Conservation (phyloP, 495 filamentous ascomycete species). For the Neurospora sp. region DNA sequence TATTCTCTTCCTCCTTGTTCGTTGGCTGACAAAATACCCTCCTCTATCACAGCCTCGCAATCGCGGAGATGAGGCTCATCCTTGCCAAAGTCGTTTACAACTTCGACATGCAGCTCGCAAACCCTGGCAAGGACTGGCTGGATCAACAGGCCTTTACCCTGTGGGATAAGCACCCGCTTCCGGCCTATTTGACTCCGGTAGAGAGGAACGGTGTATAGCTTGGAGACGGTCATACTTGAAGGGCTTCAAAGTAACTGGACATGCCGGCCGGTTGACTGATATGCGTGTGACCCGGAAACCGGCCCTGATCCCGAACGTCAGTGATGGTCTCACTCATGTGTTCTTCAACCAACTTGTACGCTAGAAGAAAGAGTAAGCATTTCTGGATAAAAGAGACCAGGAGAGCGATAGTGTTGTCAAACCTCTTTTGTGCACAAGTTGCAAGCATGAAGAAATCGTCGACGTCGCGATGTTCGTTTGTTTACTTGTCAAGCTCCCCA, state of each 20-base stretch:
- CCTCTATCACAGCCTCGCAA: slow-evolving; percentile 1
- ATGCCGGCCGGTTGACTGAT: background rate
- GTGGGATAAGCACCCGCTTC: background rate
- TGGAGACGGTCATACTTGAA: background rate
- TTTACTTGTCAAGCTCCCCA: background rate
- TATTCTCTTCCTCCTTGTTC: background rate
- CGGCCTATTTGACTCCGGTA: background rate
- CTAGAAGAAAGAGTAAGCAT: background rate
- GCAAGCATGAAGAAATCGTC: too few relatives aligned
- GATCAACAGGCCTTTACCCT: background rate
- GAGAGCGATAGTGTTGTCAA: too few relatives aligned
- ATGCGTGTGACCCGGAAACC: background rate
- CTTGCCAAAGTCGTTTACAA: slow-evolving; percentile 36
- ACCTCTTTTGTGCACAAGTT: too few relatives aligned
- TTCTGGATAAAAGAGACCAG: too few relatives aligned
- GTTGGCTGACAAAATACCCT: background rate
- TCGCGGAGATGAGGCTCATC: slow-evolving; percentile 36
- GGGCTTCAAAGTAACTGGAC: background rate
- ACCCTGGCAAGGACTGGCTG: slow-evolving; percentile 24
- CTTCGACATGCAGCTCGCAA: slow-evolving; percentile 36
- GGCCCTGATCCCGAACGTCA: background rate
- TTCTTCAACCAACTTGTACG: background rate
- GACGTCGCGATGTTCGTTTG: background rate
- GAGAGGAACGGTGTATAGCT: background rate
- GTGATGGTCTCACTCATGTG: background rate